phyloP scores from a whole-genome alignment of 495 filamentous ascomycete species.

The Lasiosphaeris hirsuta region DNA sequence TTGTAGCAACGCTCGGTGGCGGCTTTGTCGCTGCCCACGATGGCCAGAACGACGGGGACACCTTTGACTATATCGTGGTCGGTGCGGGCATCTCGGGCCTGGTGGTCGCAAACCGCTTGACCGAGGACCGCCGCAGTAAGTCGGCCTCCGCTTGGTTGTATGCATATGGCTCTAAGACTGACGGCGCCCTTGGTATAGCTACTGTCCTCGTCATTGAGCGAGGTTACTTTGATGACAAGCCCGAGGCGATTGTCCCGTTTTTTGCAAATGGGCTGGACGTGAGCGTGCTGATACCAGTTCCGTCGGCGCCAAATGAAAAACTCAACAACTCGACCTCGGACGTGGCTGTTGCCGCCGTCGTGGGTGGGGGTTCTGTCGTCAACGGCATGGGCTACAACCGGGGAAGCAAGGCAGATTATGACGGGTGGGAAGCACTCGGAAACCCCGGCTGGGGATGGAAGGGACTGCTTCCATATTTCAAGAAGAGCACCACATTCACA shows the following conservation, averaged over 20 bases:
- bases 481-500: conserved; percentile 38
- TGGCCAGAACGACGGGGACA: background rate
- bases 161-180: background rate
- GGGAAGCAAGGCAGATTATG: conserved; percentile 56
- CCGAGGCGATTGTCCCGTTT: conserved; percentile 23
- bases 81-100: conserved; percentile 45
- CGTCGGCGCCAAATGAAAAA: conserved; percentile 24
- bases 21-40: too few relatives aligned
- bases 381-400: conserved; percentile 47
- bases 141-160: background rate
- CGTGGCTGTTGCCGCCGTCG: conserved; percentile 29
- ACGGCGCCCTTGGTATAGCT: too few relatives aligned
- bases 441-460: conserved; percentile 60
- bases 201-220: conserved; percentile 47
- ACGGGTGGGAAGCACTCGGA: conserved; percentile 62
- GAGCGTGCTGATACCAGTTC: conserved; percentile 22
- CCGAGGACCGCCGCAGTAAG: conserved; percentile 31
- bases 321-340: conserved; percentile 25
- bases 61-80: conserved; percentile 36
- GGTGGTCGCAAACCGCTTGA: conserved; percentile 45
- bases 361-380: conserved; percentile 42
- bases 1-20: too few relatives aligned
- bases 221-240: conserved; percentile 28
- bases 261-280: conserved; percentile 21
- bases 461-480: conserved; percentile 40